phyloP scores from a whole-genome alignment of 352 stramenopile genomes.

The Pythium dissimile region DNA sequence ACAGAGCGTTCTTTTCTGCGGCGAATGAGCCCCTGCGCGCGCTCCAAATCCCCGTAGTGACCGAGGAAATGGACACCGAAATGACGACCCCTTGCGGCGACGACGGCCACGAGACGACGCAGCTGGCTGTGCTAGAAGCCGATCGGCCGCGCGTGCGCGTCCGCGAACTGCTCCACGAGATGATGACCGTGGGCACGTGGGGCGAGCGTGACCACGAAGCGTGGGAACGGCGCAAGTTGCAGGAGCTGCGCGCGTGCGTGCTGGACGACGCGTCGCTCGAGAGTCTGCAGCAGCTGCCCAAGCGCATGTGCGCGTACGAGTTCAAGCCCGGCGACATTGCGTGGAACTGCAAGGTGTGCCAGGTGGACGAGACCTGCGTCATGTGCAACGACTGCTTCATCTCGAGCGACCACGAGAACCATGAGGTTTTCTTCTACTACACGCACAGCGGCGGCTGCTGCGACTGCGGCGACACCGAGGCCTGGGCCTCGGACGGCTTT shows the following conservation, averaged over 20 bases:
- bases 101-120: not conserved
- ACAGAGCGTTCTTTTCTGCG: slow-evolving; percentile 2
- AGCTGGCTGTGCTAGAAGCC: no score
- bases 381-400: slow-evolving; percentile 98
- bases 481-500: slow-evolving; percentile 94
- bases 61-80: slow-evolving; percentile 24
- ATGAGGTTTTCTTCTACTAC: slow-evolving; percentile 95
- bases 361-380: slow-evolving; percentile 94
- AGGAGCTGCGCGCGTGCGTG: slow-evolving; percentile 52
- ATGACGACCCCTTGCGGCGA: slow-evolving; percentile 14
- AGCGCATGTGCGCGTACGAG: slow-evolving; percentile 90
- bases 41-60: not conserved
- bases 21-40: slow-evolving; percentile 11
- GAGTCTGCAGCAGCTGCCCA: slow-evolving; percentile 46
- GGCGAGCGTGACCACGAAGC: slow-evolving; percentile 58
- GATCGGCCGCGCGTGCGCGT: slow-evolving; percentile 24
- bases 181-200: slow-evolving; percentile 40
- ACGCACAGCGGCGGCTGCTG: slow-evolving; percentile 96
- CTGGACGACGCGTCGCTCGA: slow-evolving; percentile 55
- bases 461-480: slow-evolving; percentile 97
- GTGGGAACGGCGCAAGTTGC: slow-evolving; percentile 41
- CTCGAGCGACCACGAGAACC: slow-evolving; percentile 90
- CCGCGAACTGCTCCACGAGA: slow-evolving; percentile 49
- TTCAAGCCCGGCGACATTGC: slow-evolving; percentile 97
- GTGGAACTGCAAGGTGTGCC: slow-evolving; percentile 94